Evolutionary conservation across 805 yeast genomes (phyloP).

Genomic region (Saccharomycopsis oosterbeekiorum): DNA sequence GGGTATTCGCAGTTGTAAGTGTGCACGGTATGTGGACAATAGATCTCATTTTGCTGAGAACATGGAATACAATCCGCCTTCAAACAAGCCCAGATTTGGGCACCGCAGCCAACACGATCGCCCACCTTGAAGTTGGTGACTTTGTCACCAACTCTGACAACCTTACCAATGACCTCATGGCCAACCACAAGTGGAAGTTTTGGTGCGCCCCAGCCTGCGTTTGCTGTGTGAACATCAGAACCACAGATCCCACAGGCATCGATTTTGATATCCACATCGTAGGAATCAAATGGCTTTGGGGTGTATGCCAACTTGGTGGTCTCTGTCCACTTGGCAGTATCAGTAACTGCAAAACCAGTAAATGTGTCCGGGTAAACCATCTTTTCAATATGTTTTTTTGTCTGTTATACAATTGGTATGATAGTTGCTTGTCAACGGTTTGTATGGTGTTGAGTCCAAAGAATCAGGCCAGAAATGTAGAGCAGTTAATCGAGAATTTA

Average conservation of each 20-base stretch:
- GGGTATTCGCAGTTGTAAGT: constrained; percentile 28
- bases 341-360: constrained; percentile 31
- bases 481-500: too few species aligned
- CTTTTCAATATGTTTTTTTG: background rate
- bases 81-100: constrained; percentile 31
- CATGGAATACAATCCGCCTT: constrained; percentile 27
- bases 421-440: too few species aligned
- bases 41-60: constrained; percentile 31
- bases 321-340: constrained; percentile 28
- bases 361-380: constrained; percentile 31
- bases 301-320: constrained; percentile 24
- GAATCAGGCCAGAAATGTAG: too few species aligned
- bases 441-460: too few species aligned
- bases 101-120: constrained; percentile 39
- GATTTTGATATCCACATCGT: constrained; percentile 44
- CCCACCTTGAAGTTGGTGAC: constrained; percentile 30
- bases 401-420: too few species aligned
- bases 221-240: constrained; percentile 31
- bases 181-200: constrained; percentile 23
- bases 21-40: constrained; percentile 29
- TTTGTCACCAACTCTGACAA: constrained; percentile 25
- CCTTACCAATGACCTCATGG: constrained; percentile 26
- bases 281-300: constrained; percentile 31
- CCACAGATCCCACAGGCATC: constrained; percentile 65
- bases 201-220: constrained; percentile 26